Conservation (phyloP, 441 rosid species). For the Euphorbia celastroides region DNA sequence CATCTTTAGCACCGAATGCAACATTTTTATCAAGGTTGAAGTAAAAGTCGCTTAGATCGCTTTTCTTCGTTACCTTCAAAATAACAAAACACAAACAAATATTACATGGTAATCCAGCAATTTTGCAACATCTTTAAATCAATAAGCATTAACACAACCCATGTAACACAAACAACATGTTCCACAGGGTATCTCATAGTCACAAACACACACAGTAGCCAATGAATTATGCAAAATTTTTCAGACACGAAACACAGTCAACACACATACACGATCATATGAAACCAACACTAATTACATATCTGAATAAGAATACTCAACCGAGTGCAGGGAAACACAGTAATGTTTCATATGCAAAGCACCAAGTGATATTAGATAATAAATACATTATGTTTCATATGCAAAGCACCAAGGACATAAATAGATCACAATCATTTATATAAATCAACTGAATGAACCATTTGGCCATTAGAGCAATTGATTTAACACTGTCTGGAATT, state of each 20-base stretch:
- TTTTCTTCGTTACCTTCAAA: slow-evolving; percentile 82
- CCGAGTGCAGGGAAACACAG: neutral
- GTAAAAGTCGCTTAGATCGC: slow-evolving; percentile 76
- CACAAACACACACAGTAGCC: neutral
- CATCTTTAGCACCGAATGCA: slow-evolving; percentile 64
- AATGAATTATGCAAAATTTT: neutral
- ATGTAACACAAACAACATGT: neutral
- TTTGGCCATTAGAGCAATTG: neutral
- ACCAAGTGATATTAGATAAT: neutral
- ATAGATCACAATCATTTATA: neutral
- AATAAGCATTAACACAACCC: neutral
- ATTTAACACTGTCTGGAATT: neutral
- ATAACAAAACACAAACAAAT: neutral
- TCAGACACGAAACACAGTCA: neutral
- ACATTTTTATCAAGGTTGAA: slow-evolving; percentile 76
- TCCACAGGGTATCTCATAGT: neutral
- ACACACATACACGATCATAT: neutral
- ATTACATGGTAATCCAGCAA: neutral
- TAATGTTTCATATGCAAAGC: neutral
- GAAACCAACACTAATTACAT: neutral
- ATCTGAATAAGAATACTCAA: neutral
- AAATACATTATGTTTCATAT: no score
- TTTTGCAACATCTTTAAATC: neutral
- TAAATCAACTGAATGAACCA: neutral
- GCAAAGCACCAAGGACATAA: neutral